Percentiles rank a stretch among this genome's conserved stretches.
Evolutionary conservation across 805 yeast genomes (phyloP).

Genomic region (Torulaspora delbrueckii): DNA sequence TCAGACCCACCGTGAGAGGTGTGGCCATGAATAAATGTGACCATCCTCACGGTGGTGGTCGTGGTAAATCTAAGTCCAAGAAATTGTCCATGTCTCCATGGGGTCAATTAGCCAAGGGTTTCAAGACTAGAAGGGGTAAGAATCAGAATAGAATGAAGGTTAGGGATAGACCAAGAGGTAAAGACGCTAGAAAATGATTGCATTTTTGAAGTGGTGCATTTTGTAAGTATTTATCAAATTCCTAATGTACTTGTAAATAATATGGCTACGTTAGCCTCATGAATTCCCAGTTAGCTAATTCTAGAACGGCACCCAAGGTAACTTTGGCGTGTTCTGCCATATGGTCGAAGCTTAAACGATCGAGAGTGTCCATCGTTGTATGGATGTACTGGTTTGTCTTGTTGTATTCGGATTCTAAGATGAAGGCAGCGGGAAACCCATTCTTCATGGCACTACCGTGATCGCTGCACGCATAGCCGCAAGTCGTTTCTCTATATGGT

Average conservation of each 20-base stretch:
- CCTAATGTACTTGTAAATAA: constrained; percentile 12
- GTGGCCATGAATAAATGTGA: constrained; percentile 96
- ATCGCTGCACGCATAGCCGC: constrained; percentile 94
- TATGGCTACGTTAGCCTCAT: constrained; percentile 2
- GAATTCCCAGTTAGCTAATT: constrained; percentile 44
- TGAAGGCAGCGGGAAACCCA: constrained; percentile 82
- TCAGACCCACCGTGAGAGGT: constrained; percentile 95
- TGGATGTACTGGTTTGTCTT: constrained; percentile 69
- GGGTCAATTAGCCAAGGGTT: constrained; percentile 91
- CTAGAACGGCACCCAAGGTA: constrained; percentile 67
- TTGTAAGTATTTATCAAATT: background rate
- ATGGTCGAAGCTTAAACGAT: constrained; percentile 70
- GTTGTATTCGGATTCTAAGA: constrained; percentile 69
- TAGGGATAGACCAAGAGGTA: constrained; percentile 86
- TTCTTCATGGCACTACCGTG: constrained; percentile 79
- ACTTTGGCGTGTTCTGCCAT: constrained; percentile 76
- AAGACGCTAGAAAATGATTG: constrained; percentile 31
- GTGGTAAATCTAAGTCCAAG: constrained; percentile 97
- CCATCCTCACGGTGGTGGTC: constrained; percentile 99
- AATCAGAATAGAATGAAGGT: constrained; percentile 78
- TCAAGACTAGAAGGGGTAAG: constrained; percentile 90
- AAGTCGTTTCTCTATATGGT: constrained; percentile 65
- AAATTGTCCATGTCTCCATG: constrained; percentile 92
- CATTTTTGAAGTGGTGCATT: background rate
- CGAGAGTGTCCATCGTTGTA: constrained; percentile 72